Evolutionary conservation across 1,139 yeast species (phyloP), one percentile per base, ranked within the genome.

Genomic region (Geotrichum australiense): DNA sequence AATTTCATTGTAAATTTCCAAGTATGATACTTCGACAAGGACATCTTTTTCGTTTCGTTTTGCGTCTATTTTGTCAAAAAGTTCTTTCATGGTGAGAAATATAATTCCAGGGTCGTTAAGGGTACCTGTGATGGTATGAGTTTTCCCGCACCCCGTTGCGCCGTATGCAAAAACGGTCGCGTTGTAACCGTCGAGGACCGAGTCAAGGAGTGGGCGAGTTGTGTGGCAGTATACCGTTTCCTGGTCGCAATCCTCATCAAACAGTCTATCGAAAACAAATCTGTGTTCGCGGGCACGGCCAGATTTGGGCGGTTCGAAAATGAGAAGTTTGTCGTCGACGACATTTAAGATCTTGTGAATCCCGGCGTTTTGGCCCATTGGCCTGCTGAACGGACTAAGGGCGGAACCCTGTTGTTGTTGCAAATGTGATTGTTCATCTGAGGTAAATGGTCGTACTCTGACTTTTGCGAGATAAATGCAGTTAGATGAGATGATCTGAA

Each of bases 111-210:
- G 96, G 27, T 74, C 66, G 1, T 72, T 71, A 0, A 78, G 71
- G 0, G 78, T 74, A 0, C 97, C 96, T 61, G 80, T 74, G 31
- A 89, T 84, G 0, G 97, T 89, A 58, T 82, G 87, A 0, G 97
- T 87, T 58, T 89, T 89, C n/a, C 98, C 98, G 61, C 97, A 91
- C 0, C 98, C 98, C 0, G 98, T 87, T 21, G 96, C 96, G 1
- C 98, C 98, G 58, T 91, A 91, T 1, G 98, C 97, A 66, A 91
- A 91, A 0, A 89, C 87, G 0, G 96, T 87, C 5, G 94, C 81
- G 60, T 89, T 86, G 60, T 69, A 85, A 0, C 96, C 96, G 50
- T 83, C 94, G 35, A 89, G 60, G 0, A 86, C 78, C 33, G 81
- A 74, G 48, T 80, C 87, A 6, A 89, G 64, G 35, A 86, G 64